phyloP scores from a whole-genome alignment of 768 basidiomycete genomes.

The Mycena haematopus region DNA sequence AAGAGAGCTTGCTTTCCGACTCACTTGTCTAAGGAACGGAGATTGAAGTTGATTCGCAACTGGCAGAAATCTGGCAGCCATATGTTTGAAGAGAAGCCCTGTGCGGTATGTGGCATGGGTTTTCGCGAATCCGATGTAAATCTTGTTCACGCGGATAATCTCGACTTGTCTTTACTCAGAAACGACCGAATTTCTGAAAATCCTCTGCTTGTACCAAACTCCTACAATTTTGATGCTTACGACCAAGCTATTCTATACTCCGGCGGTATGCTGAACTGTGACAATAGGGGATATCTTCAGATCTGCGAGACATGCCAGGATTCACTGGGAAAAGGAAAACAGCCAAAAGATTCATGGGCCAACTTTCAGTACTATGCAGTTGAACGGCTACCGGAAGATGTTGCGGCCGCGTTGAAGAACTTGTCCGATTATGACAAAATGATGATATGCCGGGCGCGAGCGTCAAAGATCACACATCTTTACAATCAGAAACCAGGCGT shows the following conservation, averaged over 20 bases:
- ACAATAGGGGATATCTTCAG: background rate
- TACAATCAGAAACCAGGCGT: background rate
- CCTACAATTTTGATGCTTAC: background rate
- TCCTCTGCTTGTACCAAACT: background rate
- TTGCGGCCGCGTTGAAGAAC: background rate
- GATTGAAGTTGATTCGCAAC: no score
- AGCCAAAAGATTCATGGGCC: background rate
- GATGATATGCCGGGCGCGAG: background rate
- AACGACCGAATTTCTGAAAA: background rate
- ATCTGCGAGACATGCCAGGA: background rate
- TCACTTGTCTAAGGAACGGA: no score
- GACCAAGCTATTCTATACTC: background rate
- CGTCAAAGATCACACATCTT: background rate
- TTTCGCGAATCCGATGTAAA: no score
- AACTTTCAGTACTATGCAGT: constrained; percentile 1
- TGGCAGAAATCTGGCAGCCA: no score
- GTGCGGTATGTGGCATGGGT: no score
- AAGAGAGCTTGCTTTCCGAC: no score
- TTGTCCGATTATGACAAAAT: background rate
- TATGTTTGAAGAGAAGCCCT: no score
- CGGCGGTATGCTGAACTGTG: background rate
- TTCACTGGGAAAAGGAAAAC: background rate
- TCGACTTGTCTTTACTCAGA: background rate
- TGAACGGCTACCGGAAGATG: background rate
- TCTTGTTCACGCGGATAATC: no score